Evolutionary conservation across 2,329 filamentous ascomycete genomes (phyloP).

Genomic region (Bipolaris oryzae): DNA sequence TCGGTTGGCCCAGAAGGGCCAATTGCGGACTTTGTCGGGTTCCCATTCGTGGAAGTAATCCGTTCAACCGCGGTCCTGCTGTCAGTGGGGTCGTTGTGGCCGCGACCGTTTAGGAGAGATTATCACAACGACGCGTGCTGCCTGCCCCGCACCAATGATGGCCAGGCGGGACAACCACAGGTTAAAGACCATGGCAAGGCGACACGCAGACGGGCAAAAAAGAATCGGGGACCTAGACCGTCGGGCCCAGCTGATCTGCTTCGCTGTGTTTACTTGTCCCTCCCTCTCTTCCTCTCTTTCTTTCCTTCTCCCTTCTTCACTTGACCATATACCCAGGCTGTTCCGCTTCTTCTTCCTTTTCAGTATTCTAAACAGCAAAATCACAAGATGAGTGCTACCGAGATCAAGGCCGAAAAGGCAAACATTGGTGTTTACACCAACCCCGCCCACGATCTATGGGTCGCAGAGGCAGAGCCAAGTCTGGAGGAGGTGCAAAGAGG

Average conservation of each 20-base stretch:
- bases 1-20: not conserved
- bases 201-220: conserved; percentile 1
- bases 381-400: conserved; percentile 27
- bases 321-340: not conserved
- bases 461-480: conserved; percentile 76
- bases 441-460: conserved; percentile 88
- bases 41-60: conserved; percentile 35
- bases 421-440: conserved; percentile 98
- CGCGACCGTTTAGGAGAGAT: conserved; percentile 7
- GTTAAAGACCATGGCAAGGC: conserved; percentile 8
- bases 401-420: conserved; percentile 66
- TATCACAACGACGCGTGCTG: conserved; percentile 1
- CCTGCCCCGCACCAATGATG: conserved; percentile 13
- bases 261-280: not conserved
- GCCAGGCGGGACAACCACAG: conserved; percentile 4
- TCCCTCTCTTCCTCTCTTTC: not conserved
- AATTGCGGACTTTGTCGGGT: conserved; percentile 16
- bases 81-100: not conserved
- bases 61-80: conserved; percentile 1
- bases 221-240: conserved; percentile 5
- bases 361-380: not conserved
- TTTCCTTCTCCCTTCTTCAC: not conserved
- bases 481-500: conserved; percentile 73
- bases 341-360: not conserved
- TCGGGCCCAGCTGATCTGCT: conserved; percentile 8